These are phyloP conservation scores for Phytophthora meadii DNA, from an alignment of 352 stramenopile genomes.

Conservation along the genomic window DNA sequence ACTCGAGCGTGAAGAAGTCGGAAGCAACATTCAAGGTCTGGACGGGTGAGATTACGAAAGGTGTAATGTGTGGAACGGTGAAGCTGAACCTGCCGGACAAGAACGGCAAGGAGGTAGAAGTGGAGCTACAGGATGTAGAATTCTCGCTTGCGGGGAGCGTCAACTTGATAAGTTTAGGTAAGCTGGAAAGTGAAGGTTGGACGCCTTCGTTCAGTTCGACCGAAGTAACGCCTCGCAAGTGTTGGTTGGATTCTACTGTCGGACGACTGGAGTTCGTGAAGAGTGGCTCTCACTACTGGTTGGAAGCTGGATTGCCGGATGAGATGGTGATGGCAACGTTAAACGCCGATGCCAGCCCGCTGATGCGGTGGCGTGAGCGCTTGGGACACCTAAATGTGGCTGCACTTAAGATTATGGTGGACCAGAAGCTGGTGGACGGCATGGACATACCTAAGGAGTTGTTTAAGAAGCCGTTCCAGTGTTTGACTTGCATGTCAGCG, in stretches of 20 bases:
- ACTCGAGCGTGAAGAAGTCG: neutral
- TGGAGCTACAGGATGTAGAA: neutral
- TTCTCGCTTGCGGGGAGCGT: neutral
- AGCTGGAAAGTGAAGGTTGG: neutral
- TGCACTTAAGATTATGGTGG: neutral
- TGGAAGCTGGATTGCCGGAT: neutral
- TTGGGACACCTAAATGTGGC: neutral
- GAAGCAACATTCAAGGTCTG: neutral
- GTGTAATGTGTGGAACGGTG: neutral
- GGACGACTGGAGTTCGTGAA: neutral
- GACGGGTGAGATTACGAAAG: neutral
- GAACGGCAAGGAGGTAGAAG: no score
- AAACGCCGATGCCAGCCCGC: neutral
- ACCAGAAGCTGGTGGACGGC: neutral
- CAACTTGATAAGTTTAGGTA: neutral
- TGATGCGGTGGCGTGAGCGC: neutral
- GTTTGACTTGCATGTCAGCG: neutral
- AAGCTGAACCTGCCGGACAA: no score
- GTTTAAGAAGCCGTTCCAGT: slow-evolving; percentile 3
- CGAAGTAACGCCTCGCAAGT: neutral
- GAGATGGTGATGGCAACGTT: neutral
- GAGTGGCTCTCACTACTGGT: neutral
- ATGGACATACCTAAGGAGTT: neutral
- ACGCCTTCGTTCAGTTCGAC: neutral
- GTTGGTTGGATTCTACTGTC: neutral